Conservation (phyloP, 331 rosid genomes). For the Quercus lobata region DNA sequence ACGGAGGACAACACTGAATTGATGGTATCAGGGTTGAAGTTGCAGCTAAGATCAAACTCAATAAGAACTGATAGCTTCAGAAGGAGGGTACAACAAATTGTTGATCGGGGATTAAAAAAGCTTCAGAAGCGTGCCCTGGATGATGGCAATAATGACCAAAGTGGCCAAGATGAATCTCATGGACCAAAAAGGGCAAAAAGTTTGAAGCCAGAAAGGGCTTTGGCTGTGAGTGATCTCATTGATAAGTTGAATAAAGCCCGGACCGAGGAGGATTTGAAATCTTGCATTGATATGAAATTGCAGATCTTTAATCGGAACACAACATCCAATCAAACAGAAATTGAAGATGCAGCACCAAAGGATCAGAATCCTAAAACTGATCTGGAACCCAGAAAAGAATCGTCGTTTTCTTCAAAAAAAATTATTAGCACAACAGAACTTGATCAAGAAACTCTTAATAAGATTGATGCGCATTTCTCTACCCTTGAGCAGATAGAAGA, state of each 20-base stretch:
- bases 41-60: constrained; percentile 59
- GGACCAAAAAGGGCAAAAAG: constrained; percentile 33
- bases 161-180: constrained; percentile 38
- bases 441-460: constrained; percentile 60
- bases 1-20: constrained; percentile 35
- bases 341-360: constrained; percentile 23
- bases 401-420: constrained; percentile 42
- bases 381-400: constrained; percentile 32
- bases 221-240: constrained; percentile 56
- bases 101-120: constrained; percentile 68
- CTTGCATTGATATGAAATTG: constrained; percentile 64
- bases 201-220: constrained; percentile 45
- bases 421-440: constrained; percentile 34
- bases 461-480: constrained; percentile 63
- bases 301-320: constrained; percentile 47
- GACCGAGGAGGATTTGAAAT: constrained; percentile 77
- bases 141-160: constrained; percentile 32
- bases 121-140: constrained; percentile 37
- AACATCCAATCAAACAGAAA: constrained; percentile 27
- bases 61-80: constrained; percentile 49
- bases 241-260: constrained; percentile 87
- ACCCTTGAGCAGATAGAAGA: constrained; percentile 54
- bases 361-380: constrained; percentile 35
- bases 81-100: constrained; percentile 55
- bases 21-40: constrained; percentile 50